A percentile compares a stretch with the other conserved stretches of the same genome.
These are phyloP conservation scores for Mycena sanguinolenta DNA, from an alignment of 768 basidiomycete species.

Conservation along the genomic window DNA sequence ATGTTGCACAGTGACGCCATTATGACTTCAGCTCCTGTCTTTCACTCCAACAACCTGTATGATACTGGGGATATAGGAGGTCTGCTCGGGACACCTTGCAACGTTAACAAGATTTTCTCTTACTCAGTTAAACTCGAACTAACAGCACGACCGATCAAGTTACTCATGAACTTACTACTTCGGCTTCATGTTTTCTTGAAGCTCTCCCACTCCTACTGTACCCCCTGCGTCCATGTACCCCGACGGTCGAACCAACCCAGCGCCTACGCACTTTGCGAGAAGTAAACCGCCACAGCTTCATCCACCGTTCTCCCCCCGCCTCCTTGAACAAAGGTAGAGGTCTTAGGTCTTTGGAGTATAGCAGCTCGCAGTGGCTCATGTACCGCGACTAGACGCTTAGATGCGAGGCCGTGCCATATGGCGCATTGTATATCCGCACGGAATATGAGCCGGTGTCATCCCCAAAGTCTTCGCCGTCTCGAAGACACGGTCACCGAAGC, in stretches of 20 bases:
- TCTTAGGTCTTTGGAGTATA: not conserved
- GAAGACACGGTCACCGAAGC: slow-evolving; percentile 28
- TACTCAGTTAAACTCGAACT: no score
- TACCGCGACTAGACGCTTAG: not conserved
- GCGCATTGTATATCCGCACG: slow-evolving; percentile 23
- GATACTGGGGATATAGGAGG: no score
- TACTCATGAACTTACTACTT: not conserved
- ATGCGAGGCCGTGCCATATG: slow-evolving; percentile 28
- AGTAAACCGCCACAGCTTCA: slow-evolving; percentile 11
- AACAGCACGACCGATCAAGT: not conserved
- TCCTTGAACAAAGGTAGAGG: slow-evolving; percentile 20
- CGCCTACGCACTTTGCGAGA: slow-evolving; percentile 18
- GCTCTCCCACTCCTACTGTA: not conserved
- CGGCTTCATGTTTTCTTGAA: not conserved
- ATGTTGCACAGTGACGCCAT: not conserved
- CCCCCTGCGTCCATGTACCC: slow-evolving; percentile 12
- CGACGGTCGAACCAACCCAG: slow-evolving; percentile 24
- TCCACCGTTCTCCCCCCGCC: slow-evolving; percentile 10
- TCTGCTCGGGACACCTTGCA: no score
- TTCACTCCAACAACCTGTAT: no score
- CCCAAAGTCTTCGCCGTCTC: slow-evolving; percentile 19
- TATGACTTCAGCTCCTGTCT: no score
- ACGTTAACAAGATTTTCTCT: no score
- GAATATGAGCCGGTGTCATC: slow-evolving; percentile 4
- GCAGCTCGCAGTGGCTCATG: not conserved